Evolutionary conservation across 352 stramenopile genomes (phyloP).

Genomic region (Phytophthora aleatoria): DNA sequence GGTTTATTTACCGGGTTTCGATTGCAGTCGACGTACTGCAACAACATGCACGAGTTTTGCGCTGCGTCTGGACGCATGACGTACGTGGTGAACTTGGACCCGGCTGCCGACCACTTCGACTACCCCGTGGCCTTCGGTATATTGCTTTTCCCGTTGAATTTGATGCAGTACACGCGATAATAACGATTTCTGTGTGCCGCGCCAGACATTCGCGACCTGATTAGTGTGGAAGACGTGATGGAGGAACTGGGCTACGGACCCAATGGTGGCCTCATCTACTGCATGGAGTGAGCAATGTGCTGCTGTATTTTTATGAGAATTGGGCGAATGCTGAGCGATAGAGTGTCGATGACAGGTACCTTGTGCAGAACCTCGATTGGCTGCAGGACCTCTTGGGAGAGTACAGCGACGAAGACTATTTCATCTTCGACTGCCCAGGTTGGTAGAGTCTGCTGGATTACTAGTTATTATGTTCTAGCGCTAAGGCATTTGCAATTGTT

Average conservation of each 20-base stretch:
- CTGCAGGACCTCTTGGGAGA: constrained; percentile 92
- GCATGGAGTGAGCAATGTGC: constrained; percentile 94
- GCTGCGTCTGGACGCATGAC: constrained; percentile 84
- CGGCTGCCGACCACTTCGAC: constrained; percentile 91
- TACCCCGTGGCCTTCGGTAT: constrained; percentile 90
- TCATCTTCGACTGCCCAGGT: constrained; percentile 99
- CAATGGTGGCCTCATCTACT: constrained; percentile 98
- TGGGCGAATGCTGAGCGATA: constrained; percentile 7
- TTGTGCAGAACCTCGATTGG: constrained; percentile 96
- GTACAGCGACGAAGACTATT: constrained; percentile 95
- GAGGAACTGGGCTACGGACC: constrained; percentile 96
- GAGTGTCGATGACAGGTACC: constrained; percentile 52
- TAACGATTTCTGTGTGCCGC: constrained; percentile 19
- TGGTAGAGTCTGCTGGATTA: constrained; percentile 27
- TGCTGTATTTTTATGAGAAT: constrained; percentile 21
- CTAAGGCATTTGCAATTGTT: constrained; percentile 3
- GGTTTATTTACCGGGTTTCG: constrained; percentile 16
- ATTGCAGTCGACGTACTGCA: constrained; percentile 91
- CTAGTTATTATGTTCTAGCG: background rate
- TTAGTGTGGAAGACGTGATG: constrained; percentile 97
- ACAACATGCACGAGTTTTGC: constrained; percentile 93
- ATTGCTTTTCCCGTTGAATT: constrained; percentile 20
- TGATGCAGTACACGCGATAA: constrained; percentile 11
- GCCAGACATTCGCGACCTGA: constrained; percentile 94
- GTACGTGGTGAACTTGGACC: constrained; percentile 98